Evolutionary conservation across 1,284 basidiomycete genomes (phyloP), one percentile per base, ranked within the genome.

Genomic region (Microbotryomycetes sp.): DNA sequence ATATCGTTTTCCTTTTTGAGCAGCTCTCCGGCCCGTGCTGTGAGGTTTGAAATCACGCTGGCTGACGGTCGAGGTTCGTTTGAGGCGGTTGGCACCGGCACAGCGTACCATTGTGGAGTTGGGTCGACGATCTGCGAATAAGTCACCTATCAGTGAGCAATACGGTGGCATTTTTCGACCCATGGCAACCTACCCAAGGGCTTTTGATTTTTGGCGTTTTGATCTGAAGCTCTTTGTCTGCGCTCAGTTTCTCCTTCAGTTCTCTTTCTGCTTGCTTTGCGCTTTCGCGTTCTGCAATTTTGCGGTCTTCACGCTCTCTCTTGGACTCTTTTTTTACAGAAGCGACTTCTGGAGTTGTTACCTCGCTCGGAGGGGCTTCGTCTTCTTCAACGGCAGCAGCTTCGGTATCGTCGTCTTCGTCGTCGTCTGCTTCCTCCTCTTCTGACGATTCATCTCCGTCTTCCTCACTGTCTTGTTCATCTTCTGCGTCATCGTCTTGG

Each of bases 61-160:
- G 58, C 47, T 6, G 63, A 73, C 22, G 79, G 78, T 15, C 79
- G 77, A 19, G 77, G 71, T 19, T 73, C 70, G 1, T 77, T 73
- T 12, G 78, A 74, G 4, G 71, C 75, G 15, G 73, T 60, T 22
- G 79, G 76, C 15, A 82, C 69, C 12, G 78, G 74, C 5, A 65
- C 58, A 28, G 77, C 74, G 71, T 86, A 84, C 86, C 86, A 88
- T 54, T 81, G 79, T 1, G 85, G 77, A 7, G 78, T 78, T 0
- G 84, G 82, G 23, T 80, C 77, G 56, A 84, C 74, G 36, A 83
- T 60, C 76, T 76, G 49, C 14, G 2, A 5, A 2, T 4, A 2
- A 7, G 15, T 25, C 3, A 22, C 3, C 19, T 28, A n/a, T n/a
- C n/a, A n/a, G n/a, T n/a, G n/a, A n/a, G n/a, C n/a, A n/a, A n/a